A percentile compares a stretch with the other conserved stretches of the same genome.
Evolutionary conservation across 192 early-diverging fungal genomes (phyloP).

Genomic region (Mortierella antarctica): DNA sequence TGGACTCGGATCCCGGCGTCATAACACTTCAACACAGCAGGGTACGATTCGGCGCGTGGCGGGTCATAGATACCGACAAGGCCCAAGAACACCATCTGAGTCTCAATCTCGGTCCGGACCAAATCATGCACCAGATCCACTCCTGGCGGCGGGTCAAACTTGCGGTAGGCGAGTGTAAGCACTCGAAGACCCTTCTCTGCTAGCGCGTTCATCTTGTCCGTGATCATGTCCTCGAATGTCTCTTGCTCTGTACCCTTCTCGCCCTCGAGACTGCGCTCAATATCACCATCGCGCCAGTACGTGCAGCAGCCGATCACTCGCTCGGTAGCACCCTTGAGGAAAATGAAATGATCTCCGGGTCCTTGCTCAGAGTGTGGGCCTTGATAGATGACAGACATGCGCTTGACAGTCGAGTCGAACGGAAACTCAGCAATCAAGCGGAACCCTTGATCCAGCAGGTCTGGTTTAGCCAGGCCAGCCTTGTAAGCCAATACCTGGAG

Average conservation of each 20-base stretch:
- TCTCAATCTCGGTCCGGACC: conserved; percentile 73
- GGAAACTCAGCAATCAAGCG: conserved; percentile 57
- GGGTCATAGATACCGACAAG: conserved; percentile 96
- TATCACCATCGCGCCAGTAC: conserved; percentile 58
- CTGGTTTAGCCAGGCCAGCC: conserved; percentile 76
- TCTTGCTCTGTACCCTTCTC: conserved; percentile 54
- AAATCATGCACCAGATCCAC: conserved; percentile 35
- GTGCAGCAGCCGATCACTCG: conserved; percentile 80
- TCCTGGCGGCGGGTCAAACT: conserved; percentile 40
- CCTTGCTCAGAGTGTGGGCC: conserved; percentile 38
- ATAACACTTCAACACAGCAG: conserved; percentile 80
- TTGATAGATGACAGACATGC: conserved; percentile 87
- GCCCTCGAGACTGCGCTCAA: conserved; percentile 17
- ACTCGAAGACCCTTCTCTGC: conserved; percentile 69
- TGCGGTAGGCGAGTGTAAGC: conserved; percentile 82
- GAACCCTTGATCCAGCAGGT: conserved; percentile 58
- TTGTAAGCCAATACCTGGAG: conserved; percentile 89
- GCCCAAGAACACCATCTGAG: conserved; percentile 82
- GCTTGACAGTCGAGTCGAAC: conserved; percentile 82
- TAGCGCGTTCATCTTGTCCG: conserved; percentile 67
- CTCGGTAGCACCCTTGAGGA: conserved; percentile 95
- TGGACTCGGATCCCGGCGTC: conserved; percentile 91
- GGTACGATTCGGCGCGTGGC: conserved; percentile 77
- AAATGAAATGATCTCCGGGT: conserved; percentile 58
- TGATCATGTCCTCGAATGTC: conserved; percentile 80